Base-by-base conservation (phyloP, 805 yeast species). In the Candida taoyuanica region DNA sequence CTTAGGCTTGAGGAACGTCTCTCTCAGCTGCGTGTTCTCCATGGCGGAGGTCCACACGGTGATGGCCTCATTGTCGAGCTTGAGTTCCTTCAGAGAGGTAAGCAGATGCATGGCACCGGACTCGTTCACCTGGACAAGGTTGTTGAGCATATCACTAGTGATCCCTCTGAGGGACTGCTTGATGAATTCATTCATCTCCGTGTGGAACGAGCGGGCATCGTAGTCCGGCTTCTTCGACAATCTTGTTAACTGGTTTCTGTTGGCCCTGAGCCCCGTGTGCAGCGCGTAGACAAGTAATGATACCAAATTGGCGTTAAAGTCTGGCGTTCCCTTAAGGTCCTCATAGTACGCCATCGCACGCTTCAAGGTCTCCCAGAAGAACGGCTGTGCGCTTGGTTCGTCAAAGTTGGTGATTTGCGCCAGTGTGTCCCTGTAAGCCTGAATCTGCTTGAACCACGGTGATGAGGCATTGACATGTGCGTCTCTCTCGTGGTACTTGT, bases 21-120 rank as follows among this genome's bases (percentile, higher is more conserved):
- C 42, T 49, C 75, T 62, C 33, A 63, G 57, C 5, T 53, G 46
- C 4, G 64, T 60, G 43, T 63, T 67, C 48, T 69, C 68, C 46
- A 73, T 76, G 21, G 81, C 81, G 15, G 70, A 60, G 50, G 80
- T 83, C 93, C 93, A 84, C 43, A 81, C 69, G 43, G 72, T 68
- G 32, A 82, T 72, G 36, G 85, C 80, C 58, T 83, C 88, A 37
- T 73, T 68, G 32, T 73, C 70, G 42, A 79, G 66, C 33, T 74
- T 70, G 45, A 77, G 68, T 55, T 81, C 86, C 53, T 75, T 74
- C 52, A 74, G 72, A 11, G 79, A 74, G 18, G 78, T 73, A 44
- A 75, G 69, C 33, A 76, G 52, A 50, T 74, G 78, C 60, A 76
- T 71, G 19, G 78, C 73, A 43, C 81, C 81, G 40, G 68, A 71